Evolutionary conservation across 768 basidiomycete genomes (phyloP), one percentile per base, ranked within the genome.

Genomic region (Pisolithus marmoratus): DNA sequence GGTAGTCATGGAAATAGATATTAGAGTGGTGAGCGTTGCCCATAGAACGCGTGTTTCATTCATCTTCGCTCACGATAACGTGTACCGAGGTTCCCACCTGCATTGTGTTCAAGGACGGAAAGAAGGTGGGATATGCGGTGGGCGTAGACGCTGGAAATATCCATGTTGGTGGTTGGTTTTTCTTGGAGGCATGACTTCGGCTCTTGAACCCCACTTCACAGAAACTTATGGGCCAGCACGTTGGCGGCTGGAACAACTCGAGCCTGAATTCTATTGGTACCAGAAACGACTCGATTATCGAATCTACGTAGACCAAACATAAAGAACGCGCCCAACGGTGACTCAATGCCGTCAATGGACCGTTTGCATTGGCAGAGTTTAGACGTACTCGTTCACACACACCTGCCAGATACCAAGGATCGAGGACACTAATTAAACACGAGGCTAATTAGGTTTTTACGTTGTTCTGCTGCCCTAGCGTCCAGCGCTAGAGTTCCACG

Each of bases 1-100:
- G 0, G 78, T 87, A 46, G 62, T 78, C 1, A 66, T 79, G 52
- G 83, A 85, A 65, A 80, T 77, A 47, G 79, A 78, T 38, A 71
- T 87, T 51, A 74, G 79, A 53, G 83, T 82, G 48, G 85, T 86
- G 63, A 36, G 84, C 52, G 9, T 45, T n/a, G 43, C 20, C 8
- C 5, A 24, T 14, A 5, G 12, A 34, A 34, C 12, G 34, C 12
- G 14, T 34, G 34, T 34, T 11, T 31, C 4, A 34, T 14, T 34
- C 34, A 3, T 34, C 14, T 12, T 34, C 34, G 5, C 34, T 34
- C 34, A 34, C 34, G 4, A 14, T 34, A 15, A 34, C 34, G 4
- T 23, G 19, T 7, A 22, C 12, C 23, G 6, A 64, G 63, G 49
- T 65, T 8, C 63, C 63, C 7, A 65, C 64, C 2, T 54, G 60